Conservation (phyloP, 371 early-diverging fungal genomes). For the Actinomortierella ambigua region DNA sequence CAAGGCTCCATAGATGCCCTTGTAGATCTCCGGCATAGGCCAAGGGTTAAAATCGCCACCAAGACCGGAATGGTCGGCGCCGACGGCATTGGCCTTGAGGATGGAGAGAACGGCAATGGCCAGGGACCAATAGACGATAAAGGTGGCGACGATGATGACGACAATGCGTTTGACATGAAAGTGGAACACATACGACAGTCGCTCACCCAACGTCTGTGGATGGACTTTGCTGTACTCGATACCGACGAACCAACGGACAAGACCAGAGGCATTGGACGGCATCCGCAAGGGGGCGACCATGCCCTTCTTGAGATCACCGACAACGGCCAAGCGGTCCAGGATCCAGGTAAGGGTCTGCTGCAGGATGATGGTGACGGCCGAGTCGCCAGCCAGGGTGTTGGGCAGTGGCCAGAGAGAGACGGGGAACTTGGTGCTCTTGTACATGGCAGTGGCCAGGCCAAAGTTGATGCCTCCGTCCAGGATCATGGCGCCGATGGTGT, state of each 20-base stretch:
- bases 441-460: slow-evolving; percentile 46
- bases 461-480: slow-evolving; percentile 47
- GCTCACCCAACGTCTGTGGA: slow-evolving; percentile 1
- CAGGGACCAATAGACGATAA: slow-evolving; percentile 36
- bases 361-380: slow-evolving; percentile 42
- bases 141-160: slow-evolving; percentile 11
- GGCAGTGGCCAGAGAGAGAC: slow-evolving; percentile 35
- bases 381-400: slow-evolving; percentile 43
- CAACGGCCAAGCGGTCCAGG: slow-evolving; percentile 32
- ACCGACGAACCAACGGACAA: slow-evolving; percentile 41
- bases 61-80: slow-evolving; percentile 15
- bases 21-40: slow-evolving; percentile 40
- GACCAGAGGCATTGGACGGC: slow-evolving; percentile 17
- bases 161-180: slow-evolving; percentile 23
- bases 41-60: slow-evolving; percentile 38
- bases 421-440: slow-evolving; percentile 26
- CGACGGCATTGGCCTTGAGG: slow-evolving; percentile 19
- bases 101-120: slow-evolving; percentile 31
- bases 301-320: slow-evolving; percentile 33
- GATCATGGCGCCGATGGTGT: slow-evolving; percentile 36
- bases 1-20: slow-evolving; percentile 20
- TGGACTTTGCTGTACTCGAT: slow-evolving; percentile 4
- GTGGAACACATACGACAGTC: slow-evolving; percentile 1
- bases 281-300: slow-evolving; percentile 32
- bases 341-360: slow-evolving; percentile 42